Evolutionary conservation across 1,139 yeast species (phyloP), one percentile per base, ranked within the genome.

Genomic region (Geotrichum siamense): DNA sequence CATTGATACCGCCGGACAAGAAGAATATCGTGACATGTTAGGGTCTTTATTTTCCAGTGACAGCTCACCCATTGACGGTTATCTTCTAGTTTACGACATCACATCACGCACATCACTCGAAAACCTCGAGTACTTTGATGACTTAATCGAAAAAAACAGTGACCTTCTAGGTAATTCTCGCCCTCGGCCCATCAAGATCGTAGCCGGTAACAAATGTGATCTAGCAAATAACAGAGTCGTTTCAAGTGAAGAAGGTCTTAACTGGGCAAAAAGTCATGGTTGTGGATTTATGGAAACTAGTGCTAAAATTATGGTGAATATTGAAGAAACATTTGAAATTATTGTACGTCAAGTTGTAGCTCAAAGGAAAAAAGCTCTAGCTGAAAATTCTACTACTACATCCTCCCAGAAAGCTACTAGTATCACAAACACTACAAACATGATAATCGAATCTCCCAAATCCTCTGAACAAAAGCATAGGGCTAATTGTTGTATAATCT

Each of bases 281-380:
- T 82, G 89, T 50, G 85, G 85, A 42, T 87, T 86, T 60, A 74
- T 85, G 65, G 96, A 87, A 63, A 85, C 96, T 4, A 78, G 87
- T 49, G 96, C 96, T 22, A 83, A 85, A 68, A 86, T 82, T 60
- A 79, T 86, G 61, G 83, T 85, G 63, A 85, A 87, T 58, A 93
- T 87, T 44, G 96, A 86, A 61, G 93, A 83, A 58, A 84, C 94
- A 1, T 86, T 87, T 60, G 78, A 72, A 54, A 78, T 76, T 28
- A 64, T 82, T 52, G 85, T 81, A 15, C 72, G 87, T 53, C 71
- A 74, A 44, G 79, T 82, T 37, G 58, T 51, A 8, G 51, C 48
- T 10, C 43, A 39, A 23, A 35, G 43, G 17, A 27, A 32, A 10
- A 30, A 30, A 15, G 13, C 37, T 6, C 26, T 23, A 10, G 26